Conservation (phyloP, 2,329 filamentous ascomycete species). For the Coniochaeta ligniaria region DNA sequence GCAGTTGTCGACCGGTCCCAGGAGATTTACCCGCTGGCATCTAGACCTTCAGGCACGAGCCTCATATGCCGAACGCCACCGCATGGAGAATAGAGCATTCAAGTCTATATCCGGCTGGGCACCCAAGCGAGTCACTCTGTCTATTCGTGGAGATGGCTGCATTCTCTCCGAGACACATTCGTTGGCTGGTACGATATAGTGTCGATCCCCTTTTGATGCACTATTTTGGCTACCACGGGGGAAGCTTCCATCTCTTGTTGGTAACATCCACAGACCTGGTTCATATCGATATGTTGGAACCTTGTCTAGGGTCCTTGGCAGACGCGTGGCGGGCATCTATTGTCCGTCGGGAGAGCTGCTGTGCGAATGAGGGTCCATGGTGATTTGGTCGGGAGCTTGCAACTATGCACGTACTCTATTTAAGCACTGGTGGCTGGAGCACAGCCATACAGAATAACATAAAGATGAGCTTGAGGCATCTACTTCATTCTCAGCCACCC, state of each 20-base stretch:
- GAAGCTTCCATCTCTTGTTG: neutral
- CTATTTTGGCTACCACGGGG: neutral
- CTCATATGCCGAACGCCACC: constrained; percentile 1
- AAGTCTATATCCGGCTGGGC: constrained; percentile 2
- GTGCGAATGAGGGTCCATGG: neutral
- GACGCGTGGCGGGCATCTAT: neutral
- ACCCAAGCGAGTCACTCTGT: neutral
- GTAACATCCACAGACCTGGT: neutral
- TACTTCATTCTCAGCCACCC: too few species aligned
- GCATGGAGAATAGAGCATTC: neutral
- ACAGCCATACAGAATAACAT: neutral
- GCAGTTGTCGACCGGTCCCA: neutral
- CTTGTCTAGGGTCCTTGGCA: neutral
- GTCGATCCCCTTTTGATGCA: neutral
- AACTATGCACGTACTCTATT: neutral
- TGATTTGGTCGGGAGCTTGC: neutral
- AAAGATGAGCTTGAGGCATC: too few species aligned
- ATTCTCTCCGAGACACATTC: neutral
- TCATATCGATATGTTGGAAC: neutral
- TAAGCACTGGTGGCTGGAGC: neutral
- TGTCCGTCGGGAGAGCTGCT: neutral
- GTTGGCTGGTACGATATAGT: neutral
- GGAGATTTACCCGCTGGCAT: neutral
- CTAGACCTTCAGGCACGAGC: constrained; percentile 1
- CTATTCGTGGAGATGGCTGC: neutral